Evolutionary conservation across 345 rosid genomes (phyloP), one percentile per base, ranked within the genome.

Genomic region (Corchorus capsularis): DNA sequence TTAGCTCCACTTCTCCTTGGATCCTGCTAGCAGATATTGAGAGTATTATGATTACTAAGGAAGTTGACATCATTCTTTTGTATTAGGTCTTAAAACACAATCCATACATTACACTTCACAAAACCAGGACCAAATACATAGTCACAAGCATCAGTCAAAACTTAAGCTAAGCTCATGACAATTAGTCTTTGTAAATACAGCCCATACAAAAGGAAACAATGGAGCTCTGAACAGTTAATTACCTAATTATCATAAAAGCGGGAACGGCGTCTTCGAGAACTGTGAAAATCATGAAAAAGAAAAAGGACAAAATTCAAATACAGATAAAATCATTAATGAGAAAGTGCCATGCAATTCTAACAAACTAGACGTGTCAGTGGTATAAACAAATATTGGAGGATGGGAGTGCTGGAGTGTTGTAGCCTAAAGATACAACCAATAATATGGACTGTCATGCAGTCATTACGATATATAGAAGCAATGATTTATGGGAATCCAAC

Each of bases 211-310:
- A 56, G 39, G 50, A 60, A 34, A 57, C 4, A 8, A 10, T 4
- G 50, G 43, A 64, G 8, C 50, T 14, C 32, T 7, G 4, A 7
- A 35, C 15, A 69, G 37, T 55, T 39, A 27, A 81, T 39, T 69
- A 75, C 87, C 95, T 92, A 92, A 82, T 78, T 89, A 79, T 89
- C 92, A 79, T 85, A 82, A 75, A 94, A 92, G 78, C 92, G 96
- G 37, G 97, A 88, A 27, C 91, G 86, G 5, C 90, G 94, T 79
- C 98, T 89, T 77, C 90, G 82, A 63, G 85, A 93, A 80, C 94
- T 92, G 93, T 72, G 78, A 79, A 79, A 77, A 52, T 20, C 54
- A 78, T 71, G 68, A 79, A 56, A 19, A 71, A n/a, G n/a, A 43
- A 35, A 10, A 16, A 22, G 53, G 54, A 70, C 77, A 52, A 80